Conservation (phyloP, 225 moss, liverwort and hornwort genomes). For the Takakia lepidozioides region DNA sequence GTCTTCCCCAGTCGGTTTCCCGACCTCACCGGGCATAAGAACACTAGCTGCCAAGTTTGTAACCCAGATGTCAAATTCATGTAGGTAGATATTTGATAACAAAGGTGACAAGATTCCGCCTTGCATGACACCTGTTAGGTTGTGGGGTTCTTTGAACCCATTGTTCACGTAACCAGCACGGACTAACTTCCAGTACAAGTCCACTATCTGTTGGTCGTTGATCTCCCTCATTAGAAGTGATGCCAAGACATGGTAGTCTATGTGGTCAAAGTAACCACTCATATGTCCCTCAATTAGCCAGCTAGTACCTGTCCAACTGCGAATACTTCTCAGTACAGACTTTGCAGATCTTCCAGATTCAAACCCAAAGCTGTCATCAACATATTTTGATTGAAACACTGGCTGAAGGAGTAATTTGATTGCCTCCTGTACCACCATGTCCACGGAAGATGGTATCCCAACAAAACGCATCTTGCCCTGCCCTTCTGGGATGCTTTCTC, state of each 20-base stretch:
- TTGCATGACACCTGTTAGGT: slow-evolving; percentile 36
- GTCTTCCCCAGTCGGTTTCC: neutral
- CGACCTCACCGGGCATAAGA: slow-evolving; percentile 4
- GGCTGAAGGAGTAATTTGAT: slow-evolving; percentile 29
- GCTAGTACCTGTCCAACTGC: slow-evolving; percentile 43
- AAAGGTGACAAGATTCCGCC: slow-evolving; percentile 39
- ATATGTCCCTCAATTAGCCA: slow-evolving; percentile 26
- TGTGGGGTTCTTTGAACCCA: slow-evolving; percentile 18
- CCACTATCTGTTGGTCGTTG: slow-evolving; percentile 55
- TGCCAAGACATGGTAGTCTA: slow-evolving; percentile 31
- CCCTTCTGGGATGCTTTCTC: slow-evolving; percentile 7
- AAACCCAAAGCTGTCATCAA: neutral
- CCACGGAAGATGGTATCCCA: slow-evolving; percentile 13
- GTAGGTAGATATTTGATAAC: slow-evolving; percentile 37
- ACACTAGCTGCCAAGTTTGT: slow-evolving; percentile 14
- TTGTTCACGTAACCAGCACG: slow-evolving; percentile 27
- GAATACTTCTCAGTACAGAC: slow-evolving; percentile 27
- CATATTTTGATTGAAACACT: slow-evolving; percentile 15
- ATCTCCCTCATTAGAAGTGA: slow-evolving; percentile 25
- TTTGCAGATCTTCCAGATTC: slow-evolving; percentile 17
- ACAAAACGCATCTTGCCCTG: slow-evolving; percentile 7
- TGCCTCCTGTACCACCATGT: slow-evolving; percentile 39
- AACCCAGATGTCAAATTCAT: slow-evolving; percentile 37
- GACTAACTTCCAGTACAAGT: slow-evolving; percentile 60
- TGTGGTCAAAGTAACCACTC: slow-evolving; percentile 14